Percentiles rank a stretch among this genome's conserved stretches.
These are phyloP conservation scores for Piper betle DNA, from an alignment of 164 flowering plant genomes.

Conservation along the genomic window DNA sequence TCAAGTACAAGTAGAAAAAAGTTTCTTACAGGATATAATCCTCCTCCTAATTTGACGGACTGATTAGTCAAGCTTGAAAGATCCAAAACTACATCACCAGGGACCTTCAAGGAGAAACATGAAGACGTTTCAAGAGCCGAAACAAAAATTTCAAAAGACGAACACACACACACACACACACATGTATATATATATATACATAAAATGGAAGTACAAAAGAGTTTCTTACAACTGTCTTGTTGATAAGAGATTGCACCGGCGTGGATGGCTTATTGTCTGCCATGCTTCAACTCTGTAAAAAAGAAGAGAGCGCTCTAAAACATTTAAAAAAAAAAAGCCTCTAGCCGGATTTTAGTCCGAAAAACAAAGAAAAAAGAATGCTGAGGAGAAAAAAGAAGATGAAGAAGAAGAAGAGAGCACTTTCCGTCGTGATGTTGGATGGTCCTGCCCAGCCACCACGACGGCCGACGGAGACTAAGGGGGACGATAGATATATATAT, in stretches of 20 bases:
- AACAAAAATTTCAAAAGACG: neutral
- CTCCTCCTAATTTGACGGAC: slow-evolving; percentile 81
- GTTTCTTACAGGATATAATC: slow-evolving; percentile 63
- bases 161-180: no score
- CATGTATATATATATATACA: neutral
- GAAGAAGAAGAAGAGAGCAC: no score
- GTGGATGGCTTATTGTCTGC: neutral
- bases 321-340: no score
- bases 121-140: neutral
- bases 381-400: no score
- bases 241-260: neutral
- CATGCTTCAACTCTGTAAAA: no score
- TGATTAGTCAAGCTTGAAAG: slow-evolving; percentile 58
- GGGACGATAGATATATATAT: no score
- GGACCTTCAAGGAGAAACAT: slow-evolving; percentile 29
- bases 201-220: neutral
- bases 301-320: no score
- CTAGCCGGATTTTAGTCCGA: no score
- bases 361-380: no score
- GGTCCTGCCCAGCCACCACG: no score
- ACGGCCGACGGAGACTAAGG: no score
- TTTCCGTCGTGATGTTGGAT: no score
- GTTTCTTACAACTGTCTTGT: neutral
- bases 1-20: neutral
- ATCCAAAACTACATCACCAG: slow-evolving; percentile 84